Percentiles rank a stretch among this genome's conserved stretches.
Evolutionary conservation across 371 early-diverging fungal species (phyloP).

Genomic region (Saksenaea oblongispora): DNA sequence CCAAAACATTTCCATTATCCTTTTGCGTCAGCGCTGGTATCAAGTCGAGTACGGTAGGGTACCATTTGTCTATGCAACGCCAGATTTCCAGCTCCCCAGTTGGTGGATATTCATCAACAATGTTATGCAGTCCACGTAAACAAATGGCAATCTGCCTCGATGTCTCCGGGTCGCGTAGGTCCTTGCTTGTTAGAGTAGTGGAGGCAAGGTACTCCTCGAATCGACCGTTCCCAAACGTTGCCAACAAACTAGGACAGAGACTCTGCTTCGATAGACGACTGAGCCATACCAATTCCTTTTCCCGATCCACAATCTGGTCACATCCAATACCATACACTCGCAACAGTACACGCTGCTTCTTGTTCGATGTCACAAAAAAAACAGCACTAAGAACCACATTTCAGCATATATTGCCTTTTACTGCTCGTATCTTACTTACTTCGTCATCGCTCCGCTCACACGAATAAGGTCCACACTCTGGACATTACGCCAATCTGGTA

Average conservation of each 20-base stretch:
- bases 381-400: constrained; percentile 50
- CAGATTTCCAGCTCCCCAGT: constrained; percentile 59
- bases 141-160: constrained; percentile 75
- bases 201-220: constrained; percentile 86
- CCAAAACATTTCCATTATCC: constrained; percentile 15
- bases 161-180: constrained; percentile 66
- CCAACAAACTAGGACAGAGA: constrained; percentile 72
- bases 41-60: constrained; percentile 9
- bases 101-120: constrained; percentile 67
- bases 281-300: constrained; percentile 82
- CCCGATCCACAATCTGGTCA: constrained; percentile 76
- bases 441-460: constrained; percentile 27
- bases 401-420: constrained; percentile 16
- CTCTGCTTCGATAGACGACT: constrained; percentile 60
- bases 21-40: constrained; percentile 19
- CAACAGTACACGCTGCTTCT: constrained; percentile 57
- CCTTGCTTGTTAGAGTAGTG: constrained; percentile 66
- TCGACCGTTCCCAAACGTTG: constrained; percentile 84
- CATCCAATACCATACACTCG: constrained; percentile 84
- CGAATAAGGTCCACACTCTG: constrained; percentile 8
- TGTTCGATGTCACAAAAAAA: constrained; percentile 61
- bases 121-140: constrained; percentile 74
- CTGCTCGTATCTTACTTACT: constrained; percentile 22
- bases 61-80: constrained; percentile 54
- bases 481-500: constrained; percentile 18